Base-by-base conservation (phyloP, 1,284 basidiomycete genomes). In the Malassezia equina region DNA sequence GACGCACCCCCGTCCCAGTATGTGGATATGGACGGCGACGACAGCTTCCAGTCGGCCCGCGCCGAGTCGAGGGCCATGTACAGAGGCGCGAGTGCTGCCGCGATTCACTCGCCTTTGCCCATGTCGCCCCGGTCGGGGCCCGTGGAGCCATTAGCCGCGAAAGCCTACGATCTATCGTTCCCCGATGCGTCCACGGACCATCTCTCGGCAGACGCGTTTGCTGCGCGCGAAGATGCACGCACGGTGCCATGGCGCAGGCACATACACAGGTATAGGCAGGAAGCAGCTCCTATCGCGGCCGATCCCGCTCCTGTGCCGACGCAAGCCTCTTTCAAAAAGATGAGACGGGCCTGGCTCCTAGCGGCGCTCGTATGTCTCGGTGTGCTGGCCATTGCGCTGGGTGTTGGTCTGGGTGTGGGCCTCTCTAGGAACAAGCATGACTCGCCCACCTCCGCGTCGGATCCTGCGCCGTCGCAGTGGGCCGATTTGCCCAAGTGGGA, bases 401-500 rank as follows among this genome's bases (percentile, higher is more conserved):
- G 55, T 29, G 55, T 39, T 1, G 49, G 50, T 34, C 55, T 57
- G 12, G 55, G 55, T 3, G 49, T 47, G 9, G 54, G 54, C 8
- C 54, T 56, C 17, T 28, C 29, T 3, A 42, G 51, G 9, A 27
- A 51, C 6, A 32, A n/a, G 12, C 19, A 51, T 8, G 46, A 42
- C 17, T 36, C 31, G 17, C 28, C 12, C 7, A 7, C 9, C 11
- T 9, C 36, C 9, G 6, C 36, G 5, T 2, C 34, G n/a, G n/a
- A n/a, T 7, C 36, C 36, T 21, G 36, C 36, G 25, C 23, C 41
- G 3, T 4, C 24, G 23, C 1, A 33, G 32, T 24, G 25, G 24
- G 36, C 19, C 19, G 36, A 39, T 11, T 61, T 73, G 36, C 44
- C 67, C 2, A 51, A 46, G 21, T 75, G 67, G 66, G 65, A 64